Conservation (phyloP, 371 early-diverging fungal species). For the Mortierella sp. region DNA sequence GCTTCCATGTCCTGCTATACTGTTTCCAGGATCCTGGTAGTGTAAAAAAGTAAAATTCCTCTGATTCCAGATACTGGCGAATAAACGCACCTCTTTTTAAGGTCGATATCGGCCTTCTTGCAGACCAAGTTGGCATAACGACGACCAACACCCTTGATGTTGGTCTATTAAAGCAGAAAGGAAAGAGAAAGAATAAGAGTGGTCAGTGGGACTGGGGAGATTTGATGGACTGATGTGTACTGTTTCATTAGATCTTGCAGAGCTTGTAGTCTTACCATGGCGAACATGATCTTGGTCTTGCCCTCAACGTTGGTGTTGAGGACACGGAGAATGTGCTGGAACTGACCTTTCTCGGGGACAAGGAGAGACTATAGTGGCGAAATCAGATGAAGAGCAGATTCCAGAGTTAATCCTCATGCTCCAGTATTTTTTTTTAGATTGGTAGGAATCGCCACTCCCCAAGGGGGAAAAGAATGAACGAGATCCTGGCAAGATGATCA, state of each 20-base stretch:
- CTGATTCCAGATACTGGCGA: too few species aligned
- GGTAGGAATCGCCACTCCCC: too few species aligned
- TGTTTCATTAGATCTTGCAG: constrained; percentile 5
- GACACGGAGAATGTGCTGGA: constrained; percentile 99
- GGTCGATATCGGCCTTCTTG: constrained; percentile 98
- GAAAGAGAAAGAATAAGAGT: background rate
- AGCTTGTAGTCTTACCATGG: constrained; percentile 65
- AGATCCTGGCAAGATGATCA: too few species aligned
- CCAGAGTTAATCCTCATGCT: constrained; percentile 25
- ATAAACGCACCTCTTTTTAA: constrained; percentile 83
- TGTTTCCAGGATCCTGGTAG: too few species aligned
- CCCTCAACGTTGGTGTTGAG: constrained; percentile 99
- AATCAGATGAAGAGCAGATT: constrained; percentile 10
- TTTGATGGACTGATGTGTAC: too few species aligned
- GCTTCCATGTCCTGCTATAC: too few species aligned
- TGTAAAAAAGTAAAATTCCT: too few species aligned
- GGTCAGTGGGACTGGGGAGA: background rate
- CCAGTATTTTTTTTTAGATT: too few species aligned
- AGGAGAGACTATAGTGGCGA: constrained; percentile 79
- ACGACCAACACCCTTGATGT: constrained; percentile 99
- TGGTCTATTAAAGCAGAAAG: constrained; percentile 60
- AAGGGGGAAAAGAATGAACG: too few species aligned
- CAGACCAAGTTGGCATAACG: constrained; percentile 98
- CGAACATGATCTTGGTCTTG: constrained; percentile 94
- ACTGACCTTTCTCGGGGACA: constrained; percentile 88